Evolutionary conservation across 73 alveolate genomes (phyloP), one percentile per base, ranked within the genome.

Genomic region (Paramecium bursaria): DNA sequence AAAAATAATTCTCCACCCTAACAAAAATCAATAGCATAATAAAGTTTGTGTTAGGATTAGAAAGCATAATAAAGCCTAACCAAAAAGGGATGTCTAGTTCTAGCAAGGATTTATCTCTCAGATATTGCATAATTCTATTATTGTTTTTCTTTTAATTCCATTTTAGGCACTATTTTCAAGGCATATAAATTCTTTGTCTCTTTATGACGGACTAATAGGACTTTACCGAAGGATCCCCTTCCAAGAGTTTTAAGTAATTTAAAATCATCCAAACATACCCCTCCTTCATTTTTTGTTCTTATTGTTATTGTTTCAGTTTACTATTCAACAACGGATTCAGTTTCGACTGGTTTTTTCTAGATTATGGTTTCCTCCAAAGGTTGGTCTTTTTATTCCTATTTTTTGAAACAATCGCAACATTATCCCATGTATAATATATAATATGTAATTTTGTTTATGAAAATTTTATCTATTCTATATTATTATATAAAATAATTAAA

Each of bases 1-100:
- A 88, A 92, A 49, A 96, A 95, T 60, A 97, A 91, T 85, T 97
- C 99, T 0, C 99, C 94, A 2, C 99, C 99, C 46, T 90, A 92
- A 30, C 95, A 61, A 87, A 93, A 96, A 61, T 96, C 99, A 90
- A 96, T 95, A 13, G 95, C 93, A 85, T 94, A 95, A 88, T 95
- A 96, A 13, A 96, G 93, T 48, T 92, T 95, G 10, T 94, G 87
- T 10, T 95, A 90, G 47, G 97, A 94, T 87, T 96, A 92, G 74
- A 96, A 96, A 4, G 99, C 98, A 74, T 74, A 96, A 61, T 95
- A 92, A 2, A 96, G 86, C 87, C 91, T 89, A 33, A 95, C 98
- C 19, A 96, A 91, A 90, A 96, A 96, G 6, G 98, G 99, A 74
- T 86, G 92, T 30, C 90, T 86, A 48, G 94, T 87, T 30, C 85